These are phyloP conservation scores for Mixia osmundae DNA, from an alignment of 1,284 basidiomycete species.

Conservation along the genomic window DNA sequence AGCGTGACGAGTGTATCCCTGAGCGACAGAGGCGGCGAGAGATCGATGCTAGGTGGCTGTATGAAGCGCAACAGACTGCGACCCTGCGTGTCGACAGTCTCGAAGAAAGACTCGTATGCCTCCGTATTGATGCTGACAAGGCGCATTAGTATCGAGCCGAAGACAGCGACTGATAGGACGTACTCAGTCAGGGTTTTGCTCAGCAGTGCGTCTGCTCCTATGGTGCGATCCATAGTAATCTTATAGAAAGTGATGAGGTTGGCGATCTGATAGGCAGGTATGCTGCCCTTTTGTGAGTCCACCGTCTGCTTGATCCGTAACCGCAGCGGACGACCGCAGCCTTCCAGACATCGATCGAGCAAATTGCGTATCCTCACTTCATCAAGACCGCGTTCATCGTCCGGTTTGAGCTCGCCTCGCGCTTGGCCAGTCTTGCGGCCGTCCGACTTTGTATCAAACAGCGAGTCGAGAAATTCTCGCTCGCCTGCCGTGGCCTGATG, in stretches of 20 bases:
- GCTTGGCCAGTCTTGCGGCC: slow-evolving; percentile 53
- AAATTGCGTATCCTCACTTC: slow-evolving; percentile 40
- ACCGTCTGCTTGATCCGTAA: slow-evolving; percentile 76
- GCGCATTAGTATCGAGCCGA: neutral
- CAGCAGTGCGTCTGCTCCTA: slow-evolving; percentile 54
- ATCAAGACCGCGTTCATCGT: slow-evolving; percentile 7
- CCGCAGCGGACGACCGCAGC: slow-evolving; percentile 67
- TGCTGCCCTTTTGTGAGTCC: slow-evolving; percentile 71
- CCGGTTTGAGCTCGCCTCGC: slow-evolving; percentile 8
- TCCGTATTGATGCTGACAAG: slow-evolving; percentile 54
- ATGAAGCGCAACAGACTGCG: slow-evolving; percentile 43
- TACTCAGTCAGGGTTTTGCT: slow-evolving; percentile 58
- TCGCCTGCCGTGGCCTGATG: slow-evolving; percentile 89
- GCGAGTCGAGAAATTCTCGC: slow-evolving; percentile 64
- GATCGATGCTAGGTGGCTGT: slow-evolving; percentile 48
- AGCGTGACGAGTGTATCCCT: slow-evolving; percentile 60
- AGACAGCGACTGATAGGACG: neutral
- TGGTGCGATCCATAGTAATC: slow-evolving; percentile 72
- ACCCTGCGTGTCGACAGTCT: slow-evolving; percentile 58
- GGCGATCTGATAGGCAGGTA: slow-evolving; percentile 71
- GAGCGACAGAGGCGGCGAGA: slow-evolving; percentile 50
- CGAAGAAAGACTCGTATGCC: slow-evolving; percentile 61
- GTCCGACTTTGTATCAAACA: slow-evolving; percentile 46
- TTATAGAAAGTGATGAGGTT: slow-evolving; percentile 88
- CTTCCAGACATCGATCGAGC: slow-evolving; percentile 60